Evolutionary conservation across 139 green algal species (phyloP).

Genomic region (Chlamydomonas applanata): DNA sequence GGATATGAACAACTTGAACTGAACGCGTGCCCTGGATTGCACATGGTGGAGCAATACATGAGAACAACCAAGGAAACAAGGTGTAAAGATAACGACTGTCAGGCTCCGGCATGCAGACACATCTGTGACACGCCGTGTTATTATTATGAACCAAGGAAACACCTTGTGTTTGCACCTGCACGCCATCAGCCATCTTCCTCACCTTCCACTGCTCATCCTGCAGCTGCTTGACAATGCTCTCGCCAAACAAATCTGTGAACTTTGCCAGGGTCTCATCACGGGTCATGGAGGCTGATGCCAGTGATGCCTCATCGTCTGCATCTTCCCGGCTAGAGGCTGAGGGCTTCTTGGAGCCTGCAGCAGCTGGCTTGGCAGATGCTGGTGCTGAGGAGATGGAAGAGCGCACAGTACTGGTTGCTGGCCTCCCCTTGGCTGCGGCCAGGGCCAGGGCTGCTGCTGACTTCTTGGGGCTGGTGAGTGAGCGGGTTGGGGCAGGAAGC

Average conservation of each 20-base stretch:
- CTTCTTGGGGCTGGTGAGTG: background rate
- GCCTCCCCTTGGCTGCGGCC: background rate
- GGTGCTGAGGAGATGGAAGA: background rate
- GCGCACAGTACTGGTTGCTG: too few relatives aligned
- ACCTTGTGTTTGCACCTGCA: too few relatives aligned
- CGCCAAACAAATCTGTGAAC: conserved; percentile 57
- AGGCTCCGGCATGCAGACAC: too few relatives aligned
- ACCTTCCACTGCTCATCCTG: conserved; percentile 83
- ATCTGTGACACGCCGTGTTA: too few relatives aligned
- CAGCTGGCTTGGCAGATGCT: conserved; percentile 12
- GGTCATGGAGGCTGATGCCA: conserved; percentile 35
- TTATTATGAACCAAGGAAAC: too few relatives aligned
- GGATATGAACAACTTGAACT: too few relatives aligned
- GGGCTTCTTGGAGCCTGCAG: background rate
- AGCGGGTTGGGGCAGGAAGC: too few relatives aligned
- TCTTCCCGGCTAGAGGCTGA: background rate
- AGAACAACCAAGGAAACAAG: too few relatives aligned
- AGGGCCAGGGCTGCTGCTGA: background rate
- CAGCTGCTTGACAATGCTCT: conserved; percentile 57
- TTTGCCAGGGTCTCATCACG: conserved; percentile 51
- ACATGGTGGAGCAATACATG: background rate
- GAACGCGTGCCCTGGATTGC: background rate
- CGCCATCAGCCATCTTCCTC: background rate
- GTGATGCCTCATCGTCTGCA: conserved; percentile 41
- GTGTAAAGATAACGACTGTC: background rate